Base-by-base conservation (phyloP, 768 basidiomycete genomes). In the Cyathus striatus region DNA sequence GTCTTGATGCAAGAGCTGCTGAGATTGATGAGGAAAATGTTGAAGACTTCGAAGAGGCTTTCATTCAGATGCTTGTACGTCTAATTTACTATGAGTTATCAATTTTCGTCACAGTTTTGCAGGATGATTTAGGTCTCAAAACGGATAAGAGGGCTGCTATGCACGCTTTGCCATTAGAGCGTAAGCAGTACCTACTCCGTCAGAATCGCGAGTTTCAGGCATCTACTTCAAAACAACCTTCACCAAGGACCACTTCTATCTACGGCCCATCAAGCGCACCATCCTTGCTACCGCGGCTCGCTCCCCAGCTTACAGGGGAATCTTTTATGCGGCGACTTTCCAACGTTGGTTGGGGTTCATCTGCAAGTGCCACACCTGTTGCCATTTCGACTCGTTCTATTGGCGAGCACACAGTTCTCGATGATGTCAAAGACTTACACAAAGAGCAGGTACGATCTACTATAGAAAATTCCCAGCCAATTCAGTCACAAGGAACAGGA, bases 261-360 rank as follows among this genome's bases (percentile, higher is more conserved):
- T 78, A 76, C 53, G 80, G 83, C 1, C 78, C 85, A 3, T 69
- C 83, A 4, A 78, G 73, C 46, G 76, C 73, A 7, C 63, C 72
- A 10, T 65, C 69, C 13, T 54, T 85, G n/a, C 57, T 87, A 3
- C 81, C 85, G 38, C 76, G 76, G 20, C 68, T 90, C 6, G 76
- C 80, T 25, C 86, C 87, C 20, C 86, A 89, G 48, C 61, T 86
- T 2, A 85, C 84, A n/a, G 85, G 87, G 6, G 84, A 85, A 47
- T 63, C 70, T n/a, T 50, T 86, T 13, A 78, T 88, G 57, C 80
- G 76, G 42, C 77, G 86, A 14, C 75, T 85, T 38, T 89, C 85
- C 0, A 67, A 83, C 1, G 60, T 74, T 6, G 75, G 75, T 2
- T 86, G 86, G 84, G 74, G 80, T 38, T 50, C 66, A 25, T 57